Conservation (phyloP, 2,329 filamentous ascomycete species). For the Karstenula rhodostoma region DNA sequence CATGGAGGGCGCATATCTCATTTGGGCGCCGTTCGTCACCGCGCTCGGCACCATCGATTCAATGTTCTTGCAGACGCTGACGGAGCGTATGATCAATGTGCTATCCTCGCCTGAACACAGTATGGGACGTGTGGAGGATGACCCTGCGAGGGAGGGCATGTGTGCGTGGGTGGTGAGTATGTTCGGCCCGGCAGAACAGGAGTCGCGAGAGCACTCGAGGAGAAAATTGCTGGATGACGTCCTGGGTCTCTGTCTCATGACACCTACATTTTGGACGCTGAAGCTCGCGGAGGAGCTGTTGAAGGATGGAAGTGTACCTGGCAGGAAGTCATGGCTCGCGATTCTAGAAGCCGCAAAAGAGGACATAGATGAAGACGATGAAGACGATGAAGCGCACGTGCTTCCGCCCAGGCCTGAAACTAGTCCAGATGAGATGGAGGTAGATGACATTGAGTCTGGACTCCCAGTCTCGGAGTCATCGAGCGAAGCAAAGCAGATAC, state of each 20-base stretch:
- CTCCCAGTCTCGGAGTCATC: not conserved
- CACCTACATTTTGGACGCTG: constrained; percentile 49
- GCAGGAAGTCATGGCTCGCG: constrained; percentile 24
- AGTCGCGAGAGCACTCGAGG: constrained; percentile 25
- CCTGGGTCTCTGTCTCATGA: constrained; percentile 42
- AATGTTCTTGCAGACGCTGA: constrained; percentile 46
- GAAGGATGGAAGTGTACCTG: constrained; percentile 25
- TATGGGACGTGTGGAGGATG: constrained; percentile 22
- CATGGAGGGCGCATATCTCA: constrained; percentile 54
- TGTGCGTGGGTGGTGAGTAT: constrained; percentile 61
- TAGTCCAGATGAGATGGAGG: constrained; percentile 11
- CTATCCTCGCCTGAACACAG: constrained; percentile 34
- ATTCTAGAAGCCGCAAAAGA: constrained; percentile 44
- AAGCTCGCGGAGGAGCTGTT: constrained; percentile 47
- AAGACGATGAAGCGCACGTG: not conserved
- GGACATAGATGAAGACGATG: constrained; percentile 5
- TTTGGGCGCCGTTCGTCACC: constrained; percentile 54
- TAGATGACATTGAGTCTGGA: constrained; percentile 2
- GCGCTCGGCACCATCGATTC: constrained; percentile 43
- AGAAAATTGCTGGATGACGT: constrained; percentile 21
- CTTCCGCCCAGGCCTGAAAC: not conserved
- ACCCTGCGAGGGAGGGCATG: constrained; percentile 53
- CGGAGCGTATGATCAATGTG: constrained; percentile 50
- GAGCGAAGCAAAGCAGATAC: constrained; percentile 17
- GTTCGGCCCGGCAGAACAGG: constrained; percentile 51